Conservation (phyloP, 2,329 filamentous ascomycete genomes). For the Paecilomyces sp. region DNA sequence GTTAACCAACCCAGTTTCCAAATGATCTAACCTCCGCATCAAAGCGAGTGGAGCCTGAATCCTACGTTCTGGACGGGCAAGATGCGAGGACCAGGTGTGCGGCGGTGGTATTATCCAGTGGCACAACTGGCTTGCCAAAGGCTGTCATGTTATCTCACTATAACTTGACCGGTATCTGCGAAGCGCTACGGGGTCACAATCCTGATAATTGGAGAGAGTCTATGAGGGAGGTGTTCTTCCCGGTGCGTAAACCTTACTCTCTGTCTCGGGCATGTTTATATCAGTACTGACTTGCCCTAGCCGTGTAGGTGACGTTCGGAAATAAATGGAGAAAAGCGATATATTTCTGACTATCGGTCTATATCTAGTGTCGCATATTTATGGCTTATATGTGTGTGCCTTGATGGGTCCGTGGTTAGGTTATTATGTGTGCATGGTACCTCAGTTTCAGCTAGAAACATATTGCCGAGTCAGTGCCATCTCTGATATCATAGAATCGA, state of each 20-base stretch:
- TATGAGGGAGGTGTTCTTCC: constrained; percentile 9
- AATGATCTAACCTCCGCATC: not conserved
- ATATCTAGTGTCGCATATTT: constrained; percentile 8
- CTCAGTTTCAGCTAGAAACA: constrained; percentile 7
- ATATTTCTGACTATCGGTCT: no score
- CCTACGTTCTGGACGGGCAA: constrained; percentile 1
- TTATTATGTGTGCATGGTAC: constrained; percentile 10
- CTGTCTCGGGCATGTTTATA: no score
- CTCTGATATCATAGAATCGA: no score
- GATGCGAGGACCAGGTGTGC: constrained; percentile 6
- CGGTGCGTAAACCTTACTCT: not conserved
- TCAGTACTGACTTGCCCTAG: not conserved
- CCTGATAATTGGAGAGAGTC: constrained; percentile 7
- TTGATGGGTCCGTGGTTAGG: constrained; percentile 9
- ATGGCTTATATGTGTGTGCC: constrained; percentile 10
- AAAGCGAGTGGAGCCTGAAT: constrained; percentile 1
- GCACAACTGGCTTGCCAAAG: constrained; percentile 7
- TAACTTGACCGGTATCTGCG: constrained; percentile 5
- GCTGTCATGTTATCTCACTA: constrained; percentile 11
- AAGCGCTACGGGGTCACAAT: constrained; percentile 7
- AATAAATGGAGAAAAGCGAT: not conserved
- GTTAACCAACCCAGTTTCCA: not conserved
- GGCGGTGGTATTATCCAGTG: constrained; percentile 8
- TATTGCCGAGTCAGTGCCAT: constrained; percentile 4
- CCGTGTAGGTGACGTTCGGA: not conserved